Conservation (phyloP, 257 asterid genomes). For the Nicotiana knightiana region DNA sequence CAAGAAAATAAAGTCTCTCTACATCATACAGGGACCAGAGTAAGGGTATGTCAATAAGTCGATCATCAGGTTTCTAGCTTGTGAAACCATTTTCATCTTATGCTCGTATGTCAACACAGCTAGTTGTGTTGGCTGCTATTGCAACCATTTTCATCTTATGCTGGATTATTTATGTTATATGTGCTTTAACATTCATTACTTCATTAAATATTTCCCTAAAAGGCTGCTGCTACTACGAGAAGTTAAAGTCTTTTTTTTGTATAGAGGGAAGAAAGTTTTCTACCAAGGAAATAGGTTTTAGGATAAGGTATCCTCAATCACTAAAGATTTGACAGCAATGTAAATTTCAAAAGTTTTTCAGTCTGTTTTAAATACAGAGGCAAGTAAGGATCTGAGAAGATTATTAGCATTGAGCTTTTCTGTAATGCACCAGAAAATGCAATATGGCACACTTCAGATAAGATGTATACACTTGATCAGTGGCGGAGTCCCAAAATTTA, state of each 20-base stretch:
- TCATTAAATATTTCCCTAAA: not conserved
- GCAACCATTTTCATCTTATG: not conserved
- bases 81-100: not conserved
- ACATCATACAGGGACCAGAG: not conserved
- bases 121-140: not conserved
- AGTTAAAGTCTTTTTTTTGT: too few species aligned
- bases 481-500: too few species aligned
- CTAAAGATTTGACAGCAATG: not conserved
- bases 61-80: not conserved
- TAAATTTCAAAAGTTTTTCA: too few species aligned
- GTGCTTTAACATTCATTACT: too few species aligned
- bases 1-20: not conserved
- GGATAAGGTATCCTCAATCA: not conserved
- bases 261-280: not conserved
- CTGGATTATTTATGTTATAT: too few species aligned
- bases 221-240: not conserved
- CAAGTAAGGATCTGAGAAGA: too few species aligned
- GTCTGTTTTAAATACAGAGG: too few species aligned
- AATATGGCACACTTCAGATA: too few species aligned
- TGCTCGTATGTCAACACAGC: too few species aligned
- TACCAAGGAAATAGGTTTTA: not conserved
- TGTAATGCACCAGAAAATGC: too few species aligned
- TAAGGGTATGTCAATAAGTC: not conserved
- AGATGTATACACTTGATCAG: too few species aligned
- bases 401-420: too few species aligned